phyloP scores from a whole-genome alignment of 2,329 filamentous ascomycete species.

The Alternaria conjuncta region DNA sequence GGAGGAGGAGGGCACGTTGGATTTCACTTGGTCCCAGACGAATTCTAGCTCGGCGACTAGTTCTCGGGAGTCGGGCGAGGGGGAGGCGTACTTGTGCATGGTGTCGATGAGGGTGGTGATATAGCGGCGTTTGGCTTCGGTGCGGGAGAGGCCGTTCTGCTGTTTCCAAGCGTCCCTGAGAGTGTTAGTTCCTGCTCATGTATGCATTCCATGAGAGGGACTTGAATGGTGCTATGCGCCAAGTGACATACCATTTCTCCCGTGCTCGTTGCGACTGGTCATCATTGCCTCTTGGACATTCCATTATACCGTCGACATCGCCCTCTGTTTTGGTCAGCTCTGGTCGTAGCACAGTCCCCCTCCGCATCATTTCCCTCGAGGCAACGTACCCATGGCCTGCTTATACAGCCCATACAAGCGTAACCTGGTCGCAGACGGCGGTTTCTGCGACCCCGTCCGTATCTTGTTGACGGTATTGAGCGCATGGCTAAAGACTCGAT shows the following conservation, averaged over 20 bases:
- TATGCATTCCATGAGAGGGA: background rate
- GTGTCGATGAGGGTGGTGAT: slow-evolving; percentile 94
- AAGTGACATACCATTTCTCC: slow-evolving; percentile 70
- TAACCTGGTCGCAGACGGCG: slow-evolving; percentile 82
- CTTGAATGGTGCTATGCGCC: slow-evolving; percentile 52
- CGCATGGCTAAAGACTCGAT: slow-evolving; percentile 98
- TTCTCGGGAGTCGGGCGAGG: slow-evolving; percentile 83
- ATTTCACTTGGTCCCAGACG: slow-evolving; percentile 97
- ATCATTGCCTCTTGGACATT: slow-evolving; percentile 68
- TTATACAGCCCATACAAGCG: slow-evolving; percentile 98
- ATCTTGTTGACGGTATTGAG: slow-evolving; percentile 99
- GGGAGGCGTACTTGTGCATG: slow-evolving; percentile 92
- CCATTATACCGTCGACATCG: slow-evolving; percentile 93
- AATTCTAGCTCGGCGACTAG: slow-evolving; percentile 96
- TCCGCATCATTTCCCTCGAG: background rate
- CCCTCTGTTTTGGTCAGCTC: slow-evolving; percentile 66
- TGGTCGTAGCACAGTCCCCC: background rate
- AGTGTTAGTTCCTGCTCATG: background rate
- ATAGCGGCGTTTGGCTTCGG: slow-evolving; percentile 92
- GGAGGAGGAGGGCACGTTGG: slow-evolving; percentile 71
- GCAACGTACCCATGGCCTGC: slow-evolving; percentile 79
- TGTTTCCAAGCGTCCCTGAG: slow-evolving; percentile 89
- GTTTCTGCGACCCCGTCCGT: slow-evolving; percentile 87
- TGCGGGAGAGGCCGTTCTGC: slow-evolving; percentile 81
- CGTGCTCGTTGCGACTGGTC: slow-evolving; percentile 61